Conservation (phyloP, 352 stramenopile genomes). For the Pythium inflatum region DNA sequence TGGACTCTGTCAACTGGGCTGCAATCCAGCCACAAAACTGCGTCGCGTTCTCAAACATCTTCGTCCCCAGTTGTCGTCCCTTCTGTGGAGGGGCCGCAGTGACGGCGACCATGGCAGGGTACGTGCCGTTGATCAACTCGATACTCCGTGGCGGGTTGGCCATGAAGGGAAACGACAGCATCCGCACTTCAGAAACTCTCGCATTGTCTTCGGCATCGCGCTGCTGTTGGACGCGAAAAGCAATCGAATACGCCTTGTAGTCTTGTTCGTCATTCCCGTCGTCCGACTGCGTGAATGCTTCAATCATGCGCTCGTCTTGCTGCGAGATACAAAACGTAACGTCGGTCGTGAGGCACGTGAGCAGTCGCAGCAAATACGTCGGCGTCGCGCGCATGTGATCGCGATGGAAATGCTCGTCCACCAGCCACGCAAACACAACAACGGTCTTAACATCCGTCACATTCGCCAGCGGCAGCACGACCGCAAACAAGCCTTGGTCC, state of each 20-base stretch:
- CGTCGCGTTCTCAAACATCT: background rate
- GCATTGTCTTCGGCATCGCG: slow-evolving; percentile 21
- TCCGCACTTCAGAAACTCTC: background rate
- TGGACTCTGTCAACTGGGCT: background rate
- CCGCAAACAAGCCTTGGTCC: slow-evolving; percentile 52
- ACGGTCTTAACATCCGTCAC: slow-evolving; percentile 24
- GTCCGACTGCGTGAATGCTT: slow-evolving; percentile 10
- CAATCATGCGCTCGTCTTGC: slow-evolving; percentile 39
- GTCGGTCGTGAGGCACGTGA: slow-evolving; percentile 52
- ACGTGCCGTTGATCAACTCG: slow-evolving; percentile 18
- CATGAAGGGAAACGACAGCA: background rate
- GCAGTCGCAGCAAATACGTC: slow-evolving; percentile 75
- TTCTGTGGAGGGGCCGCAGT: background rate
- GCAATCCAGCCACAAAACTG: slow-evolving; percentile 13
- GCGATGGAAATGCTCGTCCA: slow-evolving; percentile 47
- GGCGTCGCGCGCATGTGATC: slow-evolving; percentile 30
- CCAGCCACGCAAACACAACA: slow-evolving; percentile 68
- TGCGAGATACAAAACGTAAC: slow-evolving; percentile 57
- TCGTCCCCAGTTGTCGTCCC: background rate
- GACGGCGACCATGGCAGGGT: slow-evolving; percentile 3
- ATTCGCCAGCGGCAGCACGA: slow-evolving; percentile 32
- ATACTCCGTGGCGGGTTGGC: background rate
- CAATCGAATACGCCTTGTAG: slow-evolving; percentile 42
- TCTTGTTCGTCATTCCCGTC: slow-evolving; percentile 26
- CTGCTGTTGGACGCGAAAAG: slow-evolving; percentile 38